Conservation (phyloP, 2,329 filamentous ascomycete genomes). For the Penicillium sp. region DNA sequence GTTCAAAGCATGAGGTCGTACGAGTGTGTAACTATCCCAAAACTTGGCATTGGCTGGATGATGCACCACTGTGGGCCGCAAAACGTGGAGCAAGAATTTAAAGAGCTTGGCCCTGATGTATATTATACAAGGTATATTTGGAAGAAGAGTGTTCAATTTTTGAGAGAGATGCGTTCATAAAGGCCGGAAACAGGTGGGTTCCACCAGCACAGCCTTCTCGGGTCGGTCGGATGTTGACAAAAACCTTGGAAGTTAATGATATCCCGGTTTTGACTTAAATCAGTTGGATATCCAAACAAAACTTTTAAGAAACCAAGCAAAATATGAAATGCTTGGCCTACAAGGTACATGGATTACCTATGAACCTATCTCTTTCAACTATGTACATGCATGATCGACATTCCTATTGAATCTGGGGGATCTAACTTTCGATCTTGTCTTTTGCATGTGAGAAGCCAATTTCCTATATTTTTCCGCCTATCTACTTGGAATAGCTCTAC, state of each 20-base stretch:
- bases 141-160: neutral
- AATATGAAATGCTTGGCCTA: neutral
- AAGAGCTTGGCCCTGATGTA: neutral
- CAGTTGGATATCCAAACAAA: too few relatives aligned
- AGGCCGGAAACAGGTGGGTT: conserved; percentile 13
- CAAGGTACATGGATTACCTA: too few relatives aligned
- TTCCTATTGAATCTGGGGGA: too few relatives aligned
- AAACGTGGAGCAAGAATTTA: neutral
- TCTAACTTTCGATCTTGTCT: too few relatives aligned
- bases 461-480: too few relatives aligned
- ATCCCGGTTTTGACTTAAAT: too few relatives aligned
- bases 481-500: too few relatives aligned
- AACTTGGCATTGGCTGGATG: conserved; percentile 4
- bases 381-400: too few relatives aligned
- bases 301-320: too few relatives aligned
- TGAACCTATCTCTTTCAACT: too few relatives aligned
- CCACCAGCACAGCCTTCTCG: conserved; percentile 28
- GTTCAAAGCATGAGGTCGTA: conserved; percentile 14
- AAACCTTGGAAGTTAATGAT: neutral
- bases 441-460: too few relatives aligned
- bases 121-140: neutral
- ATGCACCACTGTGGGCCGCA: conserved; percentile 1
- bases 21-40: conserved; percentile 1
- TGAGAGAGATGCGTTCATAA: neutral
- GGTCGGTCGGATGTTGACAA: conserved; percentile 19